phyloP scores from a whole-genome alignment of 2,329 filamentous ascomycete genomes.

The Fusarium coicis region DNA sequence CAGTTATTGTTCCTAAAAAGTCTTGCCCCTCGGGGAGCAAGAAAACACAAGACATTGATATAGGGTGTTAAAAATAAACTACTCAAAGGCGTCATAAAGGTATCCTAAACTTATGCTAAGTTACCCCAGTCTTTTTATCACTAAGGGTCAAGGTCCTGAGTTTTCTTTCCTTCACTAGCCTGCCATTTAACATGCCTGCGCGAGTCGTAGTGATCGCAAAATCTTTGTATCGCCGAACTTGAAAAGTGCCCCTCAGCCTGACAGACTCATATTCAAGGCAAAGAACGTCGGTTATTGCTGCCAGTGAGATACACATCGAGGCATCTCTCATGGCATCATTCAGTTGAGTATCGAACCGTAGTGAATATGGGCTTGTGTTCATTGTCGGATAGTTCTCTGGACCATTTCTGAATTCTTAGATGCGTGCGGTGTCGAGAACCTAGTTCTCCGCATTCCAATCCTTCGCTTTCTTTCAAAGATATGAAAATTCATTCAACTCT shows the following conservation, averaged over 20 bases:
- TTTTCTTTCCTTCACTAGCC: background rate
- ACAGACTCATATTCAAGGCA: constrained; percentile 26
- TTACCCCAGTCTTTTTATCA: background rate
- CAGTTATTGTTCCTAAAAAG: background rate
- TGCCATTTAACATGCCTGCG: background rate
- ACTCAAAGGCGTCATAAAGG: background rate
- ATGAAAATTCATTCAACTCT: background rate
- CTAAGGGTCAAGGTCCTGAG: background rate
- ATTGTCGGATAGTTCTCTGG: background rate
- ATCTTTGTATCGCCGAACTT: background rate
- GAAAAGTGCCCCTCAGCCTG: constrained; percentile 36
- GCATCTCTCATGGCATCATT: background rate
- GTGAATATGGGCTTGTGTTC: constrained; percentile 4
- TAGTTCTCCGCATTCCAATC: background rate
- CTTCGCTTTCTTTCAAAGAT: background rate
- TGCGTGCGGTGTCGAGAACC: background rate
- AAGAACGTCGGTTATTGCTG: background rate
- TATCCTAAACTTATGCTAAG: background rate
- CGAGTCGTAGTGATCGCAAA: background rate
- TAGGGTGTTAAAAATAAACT: background rate
- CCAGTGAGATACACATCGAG: background rate
- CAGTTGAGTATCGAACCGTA: constrained; percentile 31
- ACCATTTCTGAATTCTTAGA: too few species aligned
- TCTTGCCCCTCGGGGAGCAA: background rate
- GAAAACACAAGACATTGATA: background rate